Evolutionary conservation across 169 alveolate genomes (phyloP).

Genomic region (Plasmodium vivax): DNA sequence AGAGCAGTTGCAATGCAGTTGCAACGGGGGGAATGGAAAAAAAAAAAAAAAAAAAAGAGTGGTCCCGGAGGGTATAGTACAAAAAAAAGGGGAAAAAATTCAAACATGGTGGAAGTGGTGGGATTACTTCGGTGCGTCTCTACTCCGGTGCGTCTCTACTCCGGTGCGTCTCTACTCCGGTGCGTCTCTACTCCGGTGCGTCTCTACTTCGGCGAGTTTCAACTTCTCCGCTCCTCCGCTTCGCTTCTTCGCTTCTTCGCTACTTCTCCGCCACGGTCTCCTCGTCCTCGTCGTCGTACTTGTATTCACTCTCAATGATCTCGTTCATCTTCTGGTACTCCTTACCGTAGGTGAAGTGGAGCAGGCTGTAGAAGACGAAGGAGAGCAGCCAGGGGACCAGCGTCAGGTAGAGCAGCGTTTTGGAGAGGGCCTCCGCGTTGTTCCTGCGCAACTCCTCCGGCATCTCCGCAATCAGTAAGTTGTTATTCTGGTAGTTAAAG

Average conservation of each 20-base stretch:
- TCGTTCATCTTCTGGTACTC: constrained; percentile 71
- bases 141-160: too few relatives aligned
- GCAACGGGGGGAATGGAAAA: background rate
- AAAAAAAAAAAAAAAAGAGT: background rate
- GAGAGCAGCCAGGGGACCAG: constrained; percentile 89
- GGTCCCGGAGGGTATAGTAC: background rate
- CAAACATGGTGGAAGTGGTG: background rate
- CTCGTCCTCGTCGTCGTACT: constrained; percentile 72
- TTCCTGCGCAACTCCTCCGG: constrained; percentile 81
- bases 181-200: too few relatives aligned
- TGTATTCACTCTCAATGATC: constrained; percentile 56
- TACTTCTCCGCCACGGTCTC: constrained; percentile 38
- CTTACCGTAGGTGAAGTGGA: constrained; percentile 86
- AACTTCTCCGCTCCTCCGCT: background rate
- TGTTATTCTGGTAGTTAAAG: constrained; percentile 87
- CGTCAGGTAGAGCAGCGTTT: constrained; percentile 85
- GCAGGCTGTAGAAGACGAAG: constrained; percentile 83
- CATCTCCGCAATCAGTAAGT: constrained; percentile 84
- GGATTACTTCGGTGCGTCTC: background rate
- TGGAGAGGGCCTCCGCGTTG: constrained; percentile 90
- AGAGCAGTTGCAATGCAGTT: background rate
- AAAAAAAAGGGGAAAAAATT: background rate
- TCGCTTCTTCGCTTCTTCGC: too few relatives aligned
- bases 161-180: too few relatives aligned
- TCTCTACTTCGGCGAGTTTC: background rate